Conservation (phyloP, 352 stramenopile genomes). For the Pilasporangium apinafurcum region DNA sequence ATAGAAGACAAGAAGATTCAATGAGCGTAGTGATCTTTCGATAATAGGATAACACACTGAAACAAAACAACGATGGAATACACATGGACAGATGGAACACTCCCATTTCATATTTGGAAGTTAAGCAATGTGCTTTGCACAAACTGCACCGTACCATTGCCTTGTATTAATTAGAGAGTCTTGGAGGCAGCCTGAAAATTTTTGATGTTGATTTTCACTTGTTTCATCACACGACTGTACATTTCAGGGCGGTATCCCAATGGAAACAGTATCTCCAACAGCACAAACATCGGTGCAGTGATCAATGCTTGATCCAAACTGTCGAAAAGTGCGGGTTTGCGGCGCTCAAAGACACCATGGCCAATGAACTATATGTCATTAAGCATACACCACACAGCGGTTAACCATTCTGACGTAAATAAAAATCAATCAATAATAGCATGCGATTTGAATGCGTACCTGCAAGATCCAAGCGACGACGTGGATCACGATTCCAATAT, state of each 20-base stretch:
- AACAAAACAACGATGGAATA: no score
- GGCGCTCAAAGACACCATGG: conserved; percentile 48
- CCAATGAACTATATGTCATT: conserved; percentile 32
- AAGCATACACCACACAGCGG: background rate
- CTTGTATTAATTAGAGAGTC: conserved; percentile 10
- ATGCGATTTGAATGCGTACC: background rate
- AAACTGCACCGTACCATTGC: no score
- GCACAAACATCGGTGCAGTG: conserved; percentile 55
- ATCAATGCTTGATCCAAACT: conserved; percentile 48
- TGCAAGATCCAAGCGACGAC: conserved; percentile 40
- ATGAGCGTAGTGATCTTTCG: conserved; percentile 37
- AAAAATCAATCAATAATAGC: background rate
- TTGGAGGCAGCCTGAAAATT: conserved; percentile 19
- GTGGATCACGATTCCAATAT: conserved; percentile 27
- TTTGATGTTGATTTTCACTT: conserved; percentile 37
- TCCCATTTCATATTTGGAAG: no score
- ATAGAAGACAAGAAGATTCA: conserved; percentile 16
- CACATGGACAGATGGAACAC: no score
- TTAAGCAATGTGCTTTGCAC: no score
- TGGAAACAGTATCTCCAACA: conserved; percentile 41
- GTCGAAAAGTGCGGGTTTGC: conserved; percentile 49
- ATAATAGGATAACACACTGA: no score
- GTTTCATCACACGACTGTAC: conserved; percentile 21
- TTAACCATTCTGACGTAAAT: background rate
- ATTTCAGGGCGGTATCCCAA: conserved; percentile 38